Evolutionary conservation across 2,329 filamentous ascomycete genomes (phyloP).

Genomic region (Clonostachys byssicola): DNA sequence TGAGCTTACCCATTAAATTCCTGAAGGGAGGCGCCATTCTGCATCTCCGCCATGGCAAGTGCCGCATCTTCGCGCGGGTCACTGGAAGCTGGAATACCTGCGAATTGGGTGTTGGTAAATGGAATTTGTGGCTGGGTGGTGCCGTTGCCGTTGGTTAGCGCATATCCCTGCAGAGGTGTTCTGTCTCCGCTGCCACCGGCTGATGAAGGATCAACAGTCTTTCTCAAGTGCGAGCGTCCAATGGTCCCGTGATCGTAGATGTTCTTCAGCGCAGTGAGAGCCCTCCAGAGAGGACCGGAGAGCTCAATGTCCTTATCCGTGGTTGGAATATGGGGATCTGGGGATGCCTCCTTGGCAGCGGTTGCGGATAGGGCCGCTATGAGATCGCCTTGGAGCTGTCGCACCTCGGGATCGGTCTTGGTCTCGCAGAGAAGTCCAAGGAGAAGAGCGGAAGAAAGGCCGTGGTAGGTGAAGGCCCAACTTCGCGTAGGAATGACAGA

Average conservation of each 20-base stretch:
- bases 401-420: conserved; percentile 58
- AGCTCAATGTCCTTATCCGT: conserved; percentile 59
- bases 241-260: conserved; percentile 64
- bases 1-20: conserved; percentile 35
- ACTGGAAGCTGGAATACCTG: conserved; percentile 18
- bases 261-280: conserved; percentile 56
- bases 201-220: conserved; percentile 37
- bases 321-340: conserved; percentile 46
- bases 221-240: conserved; percentile 42
- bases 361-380: conserved; percentile 61
- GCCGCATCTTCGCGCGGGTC: conserved; percentile 59
- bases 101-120: conserved; percentile 14
- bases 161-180: conserved; percentile 24
- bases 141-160: neutral
- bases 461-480: conserved; percentile 66
- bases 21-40: conserved; percentile 42
- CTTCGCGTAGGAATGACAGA: conserved; percentile 63
- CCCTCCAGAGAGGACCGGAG: conserved; percentile 56
- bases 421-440: conserved; percentile 61
- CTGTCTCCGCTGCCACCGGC: conserved; percentile 39
- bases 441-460: conserved; percentile 60
- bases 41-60: conserved; percentile 61
- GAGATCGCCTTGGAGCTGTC: conserved; percentile 59
- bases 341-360: conserved; percentile 55
- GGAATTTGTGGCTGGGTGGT: conserved; percentile 4